These are phyloP conservation scores for Pseudonectria foliicola DNA, from an alignment of 2,329 filamentous ascomycete genomes.

Conservation along the genomic window DNA sequence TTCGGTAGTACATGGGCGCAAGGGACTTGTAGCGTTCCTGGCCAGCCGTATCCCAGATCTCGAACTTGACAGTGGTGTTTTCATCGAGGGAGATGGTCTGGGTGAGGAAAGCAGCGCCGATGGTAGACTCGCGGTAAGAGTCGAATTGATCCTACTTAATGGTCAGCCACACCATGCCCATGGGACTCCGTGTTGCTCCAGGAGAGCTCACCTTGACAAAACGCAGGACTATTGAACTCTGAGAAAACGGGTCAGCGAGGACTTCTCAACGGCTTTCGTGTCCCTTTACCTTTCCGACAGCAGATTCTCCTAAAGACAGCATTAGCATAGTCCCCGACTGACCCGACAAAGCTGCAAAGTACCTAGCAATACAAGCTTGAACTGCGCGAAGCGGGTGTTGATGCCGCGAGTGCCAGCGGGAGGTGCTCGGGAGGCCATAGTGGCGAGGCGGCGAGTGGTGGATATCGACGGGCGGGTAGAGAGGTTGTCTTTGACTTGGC, in stretches of 20 bases:
- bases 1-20: constrained; percentile 98
- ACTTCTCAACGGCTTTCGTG: constrained; percentile 2
- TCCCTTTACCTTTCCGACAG: constrained; percentile 82
- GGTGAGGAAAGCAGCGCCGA: constrained; percentile 96
- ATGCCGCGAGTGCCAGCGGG: constrained; percentile 52
- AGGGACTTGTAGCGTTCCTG: constrained; percentile 99
- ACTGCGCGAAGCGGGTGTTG: constrained; percentile 92
- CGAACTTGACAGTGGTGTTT: constrained; percentile 97
- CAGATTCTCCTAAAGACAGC: constrained; percentile 72
- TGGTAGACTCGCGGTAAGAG: constrained; percentile 91
- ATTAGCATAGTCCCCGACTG: constrained; percentile 29
- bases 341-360: constrained; percentile 29
- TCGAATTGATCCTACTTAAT: constrained; percentile 87
- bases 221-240: constrained; percentile 96
- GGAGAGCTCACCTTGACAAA: constrained; percentile 78
- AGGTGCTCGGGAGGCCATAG: constrained; percentile 79
- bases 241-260: constrained; percentile 15
- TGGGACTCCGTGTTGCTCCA: background rate
- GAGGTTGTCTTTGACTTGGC: background rate
- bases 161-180: constrained; percentile 10
- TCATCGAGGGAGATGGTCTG: constrained; percentile 98
- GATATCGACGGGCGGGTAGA: constrained; percentile 13
- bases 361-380: constrained; percentile 97
- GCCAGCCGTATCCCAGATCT: constrained; percentile 98
- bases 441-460: constrained; percentile 25